phyloP scores from a whole-genome alignment of 2,329 filamentous ascomycete species.

The Alternaria dauci region DNA sequence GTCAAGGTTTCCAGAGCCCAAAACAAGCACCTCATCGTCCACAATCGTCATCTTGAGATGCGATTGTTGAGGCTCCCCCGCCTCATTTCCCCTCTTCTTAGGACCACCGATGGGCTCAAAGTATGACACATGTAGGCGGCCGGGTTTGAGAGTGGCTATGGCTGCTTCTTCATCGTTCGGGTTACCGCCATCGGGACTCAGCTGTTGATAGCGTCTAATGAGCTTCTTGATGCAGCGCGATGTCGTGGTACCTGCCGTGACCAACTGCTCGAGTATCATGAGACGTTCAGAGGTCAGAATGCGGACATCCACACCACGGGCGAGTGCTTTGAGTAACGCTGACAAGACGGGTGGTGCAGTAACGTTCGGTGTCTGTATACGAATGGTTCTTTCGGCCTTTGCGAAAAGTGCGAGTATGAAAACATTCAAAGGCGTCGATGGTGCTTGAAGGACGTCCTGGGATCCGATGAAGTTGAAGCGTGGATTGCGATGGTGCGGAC shows the following conservation, averaged over 20 bases:
- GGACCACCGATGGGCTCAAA: conserved; percentile 55
- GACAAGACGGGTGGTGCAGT: conserved; percentile 72
- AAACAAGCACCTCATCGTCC: conserved; percentile 70
- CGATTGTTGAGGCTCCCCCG: conserved; percentile 71
- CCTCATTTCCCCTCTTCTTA: conserved; percentile 33
- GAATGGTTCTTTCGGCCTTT: conserved; percentile 66
- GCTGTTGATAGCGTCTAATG: conserved; percentile 61
- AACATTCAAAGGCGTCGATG: conserved; percentile 72
- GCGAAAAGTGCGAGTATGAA: conserved; percentile 69
- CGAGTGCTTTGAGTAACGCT: conserved; percentile 67
- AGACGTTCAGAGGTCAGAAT: conserved; percentile 73
- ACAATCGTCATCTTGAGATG: conserved; percentile 82
- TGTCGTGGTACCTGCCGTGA: conserved; percentile 79
- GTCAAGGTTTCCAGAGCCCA: conserved; percentile 86
- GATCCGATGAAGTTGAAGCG: conserved; percentile 60
- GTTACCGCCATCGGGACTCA: conserved; percentile 24
- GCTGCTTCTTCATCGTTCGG: conserved; percentile 42
- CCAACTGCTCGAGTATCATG: conserved; percentile 82
- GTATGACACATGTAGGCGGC: conserved; percentile 66
- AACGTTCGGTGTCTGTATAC: conserved; percentile 80
- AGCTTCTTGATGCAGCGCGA: conserved; percentile 69
- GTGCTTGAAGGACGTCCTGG: conserved; percentile 61
- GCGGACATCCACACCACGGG: conserved; percentile 71
- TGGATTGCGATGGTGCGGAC: conserved; percentile 74
- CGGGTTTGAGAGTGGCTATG: conserved; percentile 43